phyloP scores from a whole-genome alignment of 345 rosid species.

The Sonneratia alba region DNA sequence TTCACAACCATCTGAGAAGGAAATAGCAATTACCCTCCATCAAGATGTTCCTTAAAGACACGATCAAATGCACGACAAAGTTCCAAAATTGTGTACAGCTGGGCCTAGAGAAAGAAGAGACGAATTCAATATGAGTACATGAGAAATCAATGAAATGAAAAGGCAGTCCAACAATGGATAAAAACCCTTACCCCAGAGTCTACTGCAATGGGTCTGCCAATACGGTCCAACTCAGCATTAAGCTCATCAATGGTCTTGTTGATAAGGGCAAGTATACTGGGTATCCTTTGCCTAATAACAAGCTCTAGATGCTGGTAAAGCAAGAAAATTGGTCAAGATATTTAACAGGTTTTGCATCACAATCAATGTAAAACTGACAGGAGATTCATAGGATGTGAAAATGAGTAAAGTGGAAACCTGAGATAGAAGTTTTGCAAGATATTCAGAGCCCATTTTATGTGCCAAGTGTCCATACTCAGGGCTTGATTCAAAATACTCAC shows the following conservation, averaged over 20 bases:
- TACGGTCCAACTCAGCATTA: constrained; percentile 92
- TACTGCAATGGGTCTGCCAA: constrained; percentile 92
- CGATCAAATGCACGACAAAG: constrained; percentile 97
- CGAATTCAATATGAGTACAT: background rate
- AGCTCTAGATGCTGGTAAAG: constrained; percentile 70
- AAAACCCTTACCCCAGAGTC: constrained; percentile 88
- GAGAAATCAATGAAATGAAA: background rate
- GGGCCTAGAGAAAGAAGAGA: constrained; percentile 53
- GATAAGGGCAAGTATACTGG: constrained; percentile 90
- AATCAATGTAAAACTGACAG: background rate
- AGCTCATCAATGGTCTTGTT: constrained; percentile 94
- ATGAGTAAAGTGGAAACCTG: constrained; percentile 33
- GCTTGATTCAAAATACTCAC: constrained; percentile 92
- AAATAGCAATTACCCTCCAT: constrained; percentile 72
- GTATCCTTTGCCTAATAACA: constrained; percentile 93
- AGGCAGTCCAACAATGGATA: constrained; percentile 1
- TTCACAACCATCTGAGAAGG: background rate
- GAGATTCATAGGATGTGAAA: background rate
- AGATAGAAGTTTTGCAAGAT: constrained; percentile 88
- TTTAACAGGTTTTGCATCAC: background rate
- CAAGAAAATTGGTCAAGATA: background rate
- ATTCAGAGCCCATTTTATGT: constrained; percentile 93
- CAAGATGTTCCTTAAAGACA: constrained; percentile 93
- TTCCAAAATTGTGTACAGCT: constrained; percentile 86
- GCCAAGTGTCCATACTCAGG: constrained; percentile 96